A percentile compares a stretch with the other conserved stretches of the same genome.
Evolutionary conservation across 176 grass and related monocot genomes (phyloP).

Genomic region (Eremochloa ophiuroides): DNA sequence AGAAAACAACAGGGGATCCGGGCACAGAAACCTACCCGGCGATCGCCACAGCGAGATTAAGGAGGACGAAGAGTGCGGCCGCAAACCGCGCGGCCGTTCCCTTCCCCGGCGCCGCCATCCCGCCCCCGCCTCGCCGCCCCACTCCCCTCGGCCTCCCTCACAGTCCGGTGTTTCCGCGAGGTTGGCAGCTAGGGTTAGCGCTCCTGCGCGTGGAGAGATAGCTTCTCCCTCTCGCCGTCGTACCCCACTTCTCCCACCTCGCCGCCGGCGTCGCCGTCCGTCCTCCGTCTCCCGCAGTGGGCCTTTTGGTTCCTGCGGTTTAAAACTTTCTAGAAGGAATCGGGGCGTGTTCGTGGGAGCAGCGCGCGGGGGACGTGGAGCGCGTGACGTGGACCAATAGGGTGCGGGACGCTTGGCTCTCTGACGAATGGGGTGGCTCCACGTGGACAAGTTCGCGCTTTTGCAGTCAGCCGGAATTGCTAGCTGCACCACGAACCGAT

Average conservation of each 20-base stretch:
- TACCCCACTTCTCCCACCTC: neutral
- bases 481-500: neutral
- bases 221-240: neutral
- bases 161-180: neutral
- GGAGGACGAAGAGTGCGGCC: constrained; percentile 26
- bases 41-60: constrained; percentile 26
- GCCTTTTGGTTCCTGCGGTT: constrained; percentile 8
- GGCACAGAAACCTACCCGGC: constrained; percentile 29
- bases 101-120: constrained; percentile 28
- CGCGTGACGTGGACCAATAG: constrained; percentile 49
- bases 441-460: neutral
- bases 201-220: neutral
- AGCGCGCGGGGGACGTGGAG: constrained; percentile 30
- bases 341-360: neutral
- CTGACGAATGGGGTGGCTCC: neutral
- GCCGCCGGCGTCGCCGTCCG: neutral
- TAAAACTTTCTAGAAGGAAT: constrained; percentile 41
- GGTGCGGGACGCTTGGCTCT: neutral
- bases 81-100: neutral
- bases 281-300: neutral
- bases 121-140: neutral
- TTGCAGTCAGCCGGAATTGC: neutral
- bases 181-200: neutral
- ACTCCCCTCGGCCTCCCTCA: neutral
- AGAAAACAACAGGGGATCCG: neutral